These are phyloP conservation scores for Periconia sp. DNA, from an alignment of 2,329 filamentous ascomycete genomes.

Conservation along the genomic window DNA sequence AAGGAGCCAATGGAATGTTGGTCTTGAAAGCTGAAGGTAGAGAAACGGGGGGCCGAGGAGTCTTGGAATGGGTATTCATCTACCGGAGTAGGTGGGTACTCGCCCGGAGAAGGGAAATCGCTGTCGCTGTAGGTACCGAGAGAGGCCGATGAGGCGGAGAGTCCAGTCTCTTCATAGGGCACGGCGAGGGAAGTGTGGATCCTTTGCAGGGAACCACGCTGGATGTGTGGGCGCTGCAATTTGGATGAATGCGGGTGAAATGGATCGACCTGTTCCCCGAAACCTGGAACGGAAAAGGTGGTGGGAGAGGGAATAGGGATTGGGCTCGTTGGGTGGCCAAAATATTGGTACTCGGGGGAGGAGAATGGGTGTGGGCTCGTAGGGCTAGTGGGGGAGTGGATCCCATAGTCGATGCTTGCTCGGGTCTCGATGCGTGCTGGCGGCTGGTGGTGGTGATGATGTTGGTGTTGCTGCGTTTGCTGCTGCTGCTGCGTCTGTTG, in stretches of 20 bases:
- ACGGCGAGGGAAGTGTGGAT: slow-evolving; percentile 46
- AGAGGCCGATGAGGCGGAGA: slow-evolving; percentile 50
- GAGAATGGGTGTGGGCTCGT: slow-evolving; percentile 39
- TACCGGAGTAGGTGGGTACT: slow-evolving; percentile 51
- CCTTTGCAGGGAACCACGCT: slow-evolving; percentile 44
- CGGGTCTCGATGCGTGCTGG: slow-evolving; percentile 29
- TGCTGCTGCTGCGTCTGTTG: neutral
- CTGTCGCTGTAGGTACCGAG: slow-evolving; percentile 51
- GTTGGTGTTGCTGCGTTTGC: neutral
- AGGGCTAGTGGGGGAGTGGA: slow-evolving; percentile 37
- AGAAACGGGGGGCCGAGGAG: slow-evolving; percentile 35
- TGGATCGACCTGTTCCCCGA: slow-evolving; percentile 42
- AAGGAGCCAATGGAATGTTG: slow-evolving; percentile 41
- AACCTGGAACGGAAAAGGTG: slow-evolving; percentile 43
- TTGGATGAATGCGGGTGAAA: slow-evolving; percentile 39
- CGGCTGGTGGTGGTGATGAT: slow-evolving; percentile 16
- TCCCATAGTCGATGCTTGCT: slow-evolving; percentile 37
- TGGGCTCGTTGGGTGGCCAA: slow-evolving; percentile 41
- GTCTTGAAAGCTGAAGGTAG: slow-evolving; percentile 30
- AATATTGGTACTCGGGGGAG: slow-evolving; percentile 39
- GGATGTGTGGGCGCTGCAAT: slow-evolving; percentile 41
- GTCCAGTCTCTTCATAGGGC: slow-evolving; percentile 44
- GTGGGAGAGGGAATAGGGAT: slow-evolving; percentile 44
- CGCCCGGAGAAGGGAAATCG: slow-evolving; percentile 51
- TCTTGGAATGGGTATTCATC: slow-evolving; percentile 47